phyloP scores from a whole-genome alignment of 306 rosid genomes.

The Elaeagnus macrophylla region DNA sequence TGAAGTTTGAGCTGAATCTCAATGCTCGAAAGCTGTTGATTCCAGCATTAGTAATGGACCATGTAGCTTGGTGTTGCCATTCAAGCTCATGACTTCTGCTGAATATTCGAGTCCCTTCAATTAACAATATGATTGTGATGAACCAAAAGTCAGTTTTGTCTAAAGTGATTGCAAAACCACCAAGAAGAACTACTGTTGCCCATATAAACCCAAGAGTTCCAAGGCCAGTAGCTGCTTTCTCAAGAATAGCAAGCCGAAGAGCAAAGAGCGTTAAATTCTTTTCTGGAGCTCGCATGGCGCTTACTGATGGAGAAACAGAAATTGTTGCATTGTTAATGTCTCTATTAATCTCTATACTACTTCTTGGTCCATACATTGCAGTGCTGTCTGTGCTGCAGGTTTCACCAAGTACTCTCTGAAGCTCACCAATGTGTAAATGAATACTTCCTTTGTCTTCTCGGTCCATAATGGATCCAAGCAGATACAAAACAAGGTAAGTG shows the following conservation, averaged over 20 bases:
- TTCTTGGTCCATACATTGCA: slow-evolving; percentile 46
- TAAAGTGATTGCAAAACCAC: slow-evolving; percentile 79
- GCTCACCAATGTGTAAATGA: slow-evolving; percentile 37
- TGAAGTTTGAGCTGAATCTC: slow-evolving; percentile 35
- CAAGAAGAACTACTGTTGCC: slow-evolving; percentile 91
- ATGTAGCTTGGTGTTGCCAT: slow-evolving; percentile 96
- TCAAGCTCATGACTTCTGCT: slow-evolving; percentile 96
- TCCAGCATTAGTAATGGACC: slow-evolving; percentile 69
- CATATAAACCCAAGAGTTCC: slow-evolving; percentile 92
- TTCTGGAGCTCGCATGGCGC: slow-evolving; percentile 50
- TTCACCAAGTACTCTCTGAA: slow-evolving; percentile 33
- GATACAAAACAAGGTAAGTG: not conserved
- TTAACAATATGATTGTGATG: slow-evolving; percentile 67
- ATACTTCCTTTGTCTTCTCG: slow-evolving; percentile 32
- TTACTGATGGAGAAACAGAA: slow-evolving; percentile 17
- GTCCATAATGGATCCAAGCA: slow-evolving; percentile 29
- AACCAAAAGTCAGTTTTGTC: slow-evolving; percentile 75
- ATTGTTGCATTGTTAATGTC: slow-evolving; percentile 29
- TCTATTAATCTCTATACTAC: slow-evolving; percentile 25
- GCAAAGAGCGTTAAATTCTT: slow-evolving; percentile 84
- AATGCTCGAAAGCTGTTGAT: slow-evolving; percentile 50
- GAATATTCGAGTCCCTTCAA: slow-evolving; percentile 80
- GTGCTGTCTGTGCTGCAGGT: slow-evolving; percentile 28
- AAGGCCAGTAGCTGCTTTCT: slow-evolving; percentile 73
- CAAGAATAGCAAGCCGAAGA: slow-evolving; percentile 77